Conservation (phyloP, 2,329 filamentous ascomycete species). For the Talaromyces islandicus region DNA sequence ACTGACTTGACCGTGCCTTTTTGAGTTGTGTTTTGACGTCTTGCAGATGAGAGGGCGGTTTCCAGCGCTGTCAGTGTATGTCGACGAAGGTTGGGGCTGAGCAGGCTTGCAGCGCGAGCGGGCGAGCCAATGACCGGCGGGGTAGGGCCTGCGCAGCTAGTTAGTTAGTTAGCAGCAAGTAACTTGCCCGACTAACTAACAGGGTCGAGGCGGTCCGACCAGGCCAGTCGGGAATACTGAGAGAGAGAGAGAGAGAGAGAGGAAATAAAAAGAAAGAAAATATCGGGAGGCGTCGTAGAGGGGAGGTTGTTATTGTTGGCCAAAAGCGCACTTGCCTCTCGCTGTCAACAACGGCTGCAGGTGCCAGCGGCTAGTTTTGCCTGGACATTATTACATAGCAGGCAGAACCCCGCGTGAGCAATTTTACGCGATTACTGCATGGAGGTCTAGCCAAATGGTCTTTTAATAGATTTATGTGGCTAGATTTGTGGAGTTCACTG, state of each 20-base stretch:
- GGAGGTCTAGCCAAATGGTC: background rate
- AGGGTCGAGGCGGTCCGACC: background rate
- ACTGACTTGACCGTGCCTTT: background rate
- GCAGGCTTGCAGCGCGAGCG: constrained; percentile 11
- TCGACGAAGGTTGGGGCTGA: constrained; percentile 9
- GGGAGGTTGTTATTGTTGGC: background rate
- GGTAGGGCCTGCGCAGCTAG: constrained; percentile 4
- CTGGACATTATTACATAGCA: background rate
- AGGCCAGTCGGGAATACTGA: background rate
- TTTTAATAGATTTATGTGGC: background rate
- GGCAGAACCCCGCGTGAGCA: background rate
- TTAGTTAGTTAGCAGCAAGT: background rate
- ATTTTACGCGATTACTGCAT: background rate
- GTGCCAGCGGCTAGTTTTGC: background rate
- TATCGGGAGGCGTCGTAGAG: background rate
- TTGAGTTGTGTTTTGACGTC: background rate
- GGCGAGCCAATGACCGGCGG: constrained; percentile 10
- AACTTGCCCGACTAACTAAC: background rate
- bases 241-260: background rate
- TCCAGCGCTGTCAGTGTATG: background rate
- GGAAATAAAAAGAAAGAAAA: background rate
- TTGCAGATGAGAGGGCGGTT: background rate
- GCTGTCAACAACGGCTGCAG: background rate
- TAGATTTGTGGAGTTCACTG: background rate
- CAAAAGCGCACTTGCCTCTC: background rate